phyloP scores from a whole-genome alignment of 208 protist species.

The Spongospora subterranea region DNA sequence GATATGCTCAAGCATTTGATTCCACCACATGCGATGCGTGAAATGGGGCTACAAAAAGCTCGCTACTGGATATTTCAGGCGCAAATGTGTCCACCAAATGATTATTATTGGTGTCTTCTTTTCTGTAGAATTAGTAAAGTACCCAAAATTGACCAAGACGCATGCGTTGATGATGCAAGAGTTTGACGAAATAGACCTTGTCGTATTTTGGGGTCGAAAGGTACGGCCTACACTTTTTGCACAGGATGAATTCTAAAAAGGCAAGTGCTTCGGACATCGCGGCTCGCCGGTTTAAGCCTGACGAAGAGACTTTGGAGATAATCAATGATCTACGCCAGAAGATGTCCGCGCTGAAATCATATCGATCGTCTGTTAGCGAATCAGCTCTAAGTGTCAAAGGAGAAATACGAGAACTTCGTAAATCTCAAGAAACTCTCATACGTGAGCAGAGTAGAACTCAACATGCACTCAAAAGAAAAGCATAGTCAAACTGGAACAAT shows the following conservation, averaged over 20 bases:
- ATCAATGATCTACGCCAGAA: neutral
- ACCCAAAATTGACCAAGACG: too few species aligned
- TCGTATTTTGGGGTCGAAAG: neutral
- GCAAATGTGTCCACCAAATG: too few species aligned
- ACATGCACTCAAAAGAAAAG: neutral
- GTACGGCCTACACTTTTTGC: neutral
- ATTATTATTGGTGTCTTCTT: neutral
- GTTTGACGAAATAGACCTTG: too few species aligned
- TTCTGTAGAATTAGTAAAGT: neutral
- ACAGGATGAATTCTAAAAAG: too few species aligned
- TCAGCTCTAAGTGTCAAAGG: neutral
- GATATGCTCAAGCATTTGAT: too few species aligned
- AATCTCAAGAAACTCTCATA: neutral
- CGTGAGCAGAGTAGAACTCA: neutral
- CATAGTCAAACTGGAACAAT: neutral
- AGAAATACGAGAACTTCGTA: neutral
- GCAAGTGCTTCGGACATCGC: neutral
- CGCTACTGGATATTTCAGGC: too few species aligned
- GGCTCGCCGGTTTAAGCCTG: neutral
- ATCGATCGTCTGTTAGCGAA: neutral
- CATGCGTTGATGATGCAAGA: too few species aligned
- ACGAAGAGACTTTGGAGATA: neutral
- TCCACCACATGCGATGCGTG: too few species aligned
- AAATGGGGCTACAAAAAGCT: too few species aligned
- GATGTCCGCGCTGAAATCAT: neutral